Evolutionary conservation across 768 basidiomycete genomes (phyloP).

Genomic region (Podaxis rugospora): DNA sequence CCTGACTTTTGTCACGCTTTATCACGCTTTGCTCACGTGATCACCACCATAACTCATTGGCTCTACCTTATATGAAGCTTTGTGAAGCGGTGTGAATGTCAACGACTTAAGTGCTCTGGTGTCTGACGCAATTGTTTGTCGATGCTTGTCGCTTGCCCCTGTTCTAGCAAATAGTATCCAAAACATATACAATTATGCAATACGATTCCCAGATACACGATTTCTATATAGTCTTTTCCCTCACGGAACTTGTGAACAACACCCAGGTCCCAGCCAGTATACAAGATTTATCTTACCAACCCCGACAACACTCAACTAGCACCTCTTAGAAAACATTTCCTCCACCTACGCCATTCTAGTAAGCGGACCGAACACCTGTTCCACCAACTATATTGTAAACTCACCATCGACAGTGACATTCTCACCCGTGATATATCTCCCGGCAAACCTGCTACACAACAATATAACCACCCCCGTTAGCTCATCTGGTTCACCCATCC

Average conservation of each 20-base stretch:
- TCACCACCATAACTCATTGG: too few species aligned
- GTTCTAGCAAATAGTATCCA: background rate
- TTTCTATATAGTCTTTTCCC: background rate
- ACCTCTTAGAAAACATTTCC: background rate
- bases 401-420: conserved; percentile 39
- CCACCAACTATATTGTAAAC: conserved; percentile 1
- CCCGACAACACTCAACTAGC: background rate
- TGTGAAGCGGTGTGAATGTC: background rate
- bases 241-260: too few species aligned
- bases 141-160: background rate
- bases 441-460: conserved; percentile 34
- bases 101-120: background rate
- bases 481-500: conserved; percentile 39
- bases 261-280: too few species aligned
- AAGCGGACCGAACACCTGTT: too few species aligned
- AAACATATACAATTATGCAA: background rate
- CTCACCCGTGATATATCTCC: conserved; percentile 38
- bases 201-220: background rate
- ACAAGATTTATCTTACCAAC: too few species aligned
- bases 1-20: too few species aligned
- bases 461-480: conserved; percentile 34
- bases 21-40: too few species aligned
- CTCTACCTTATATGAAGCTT: too few species aligned
- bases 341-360: background rate
- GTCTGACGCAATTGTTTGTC: background rate